phyloP scores from a whole-genome alignment of 495 filamentous ascomycete species.

The Patellaria atrata region DNA sequence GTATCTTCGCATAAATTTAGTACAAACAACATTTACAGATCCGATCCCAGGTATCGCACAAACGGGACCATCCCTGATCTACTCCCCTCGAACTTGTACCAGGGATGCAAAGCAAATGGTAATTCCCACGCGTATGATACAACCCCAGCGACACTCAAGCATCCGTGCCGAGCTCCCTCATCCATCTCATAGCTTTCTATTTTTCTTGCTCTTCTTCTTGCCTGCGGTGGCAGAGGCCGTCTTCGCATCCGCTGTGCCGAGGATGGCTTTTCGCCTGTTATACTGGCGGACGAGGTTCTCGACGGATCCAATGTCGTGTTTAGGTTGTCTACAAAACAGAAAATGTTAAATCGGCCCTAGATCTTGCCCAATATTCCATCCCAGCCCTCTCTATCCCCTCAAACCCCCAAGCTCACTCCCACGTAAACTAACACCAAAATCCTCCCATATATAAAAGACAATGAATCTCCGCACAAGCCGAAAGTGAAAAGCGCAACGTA shows the following conservation, averaged over 20 bases:
- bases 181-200: conserved; percentile 1
- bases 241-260: conserved; percentile 25
- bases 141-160: too few relatives aligned
- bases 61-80: too few relatives aligned
- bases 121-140: too few relatives aligned
- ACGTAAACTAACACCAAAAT: too few relatives aligned
- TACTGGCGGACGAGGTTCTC: conserved; percentile 59
- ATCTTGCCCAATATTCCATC: too few relatives aligned
- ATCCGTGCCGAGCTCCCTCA: too few relatives aligned
- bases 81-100: too few relatives aligned
- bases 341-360: background rate
- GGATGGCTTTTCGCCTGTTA: conserved; percentile 41
- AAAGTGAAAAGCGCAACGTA: conserved; percentile 31
- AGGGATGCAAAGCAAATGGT: too few relatives aligned
- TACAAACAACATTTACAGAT: too few relatives aligned
- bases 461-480: conserved; percentile 10
- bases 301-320: conserved; percentile 55
- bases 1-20: too few relatives aligned
- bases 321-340: conserved; percentile 33
- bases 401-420: conserved; percentile 3
- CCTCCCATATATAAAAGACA: conserved; percentile 25
- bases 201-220: conserved; percentile 20
- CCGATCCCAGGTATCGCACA: too few relatives aligned
- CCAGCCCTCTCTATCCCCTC: background rate
- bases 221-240: too few relatives aligned